Base-by-base conservation (phyloP, 225 moss, liverwort and hornwort species). In the Anthoceros angustus region DNA sequence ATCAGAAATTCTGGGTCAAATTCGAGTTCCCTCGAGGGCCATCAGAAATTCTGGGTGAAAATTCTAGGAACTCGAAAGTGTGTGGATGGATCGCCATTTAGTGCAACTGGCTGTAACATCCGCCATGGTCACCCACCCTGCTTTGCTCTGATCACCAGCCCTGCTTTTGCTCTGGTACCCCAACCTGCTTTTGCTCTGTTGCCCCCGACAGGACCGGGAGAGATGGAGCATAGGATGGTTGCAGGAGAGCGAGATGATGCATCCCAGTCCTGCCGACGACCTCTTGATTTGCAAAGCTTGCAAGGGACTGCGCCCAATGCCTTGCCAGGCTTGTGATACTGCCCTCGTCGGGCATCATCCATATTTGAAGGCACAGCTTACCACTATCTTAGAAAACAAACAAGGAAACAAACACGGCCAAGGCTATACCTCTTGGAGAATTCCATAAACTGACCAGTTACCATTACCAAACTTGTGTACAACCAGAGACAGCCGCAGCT, bases 181-280 rank as follows among this genome's bases (percentile, higher is more conserved):
- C n/a, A n/a, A n/a, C n/a, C n/a, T n/a, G n/a, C n/a, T n/a, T n/a
- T n/a, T n/a, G 46, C 25, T 40, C 41, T 61, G 42, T 23, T 21
- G 18, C 21, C 25, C 40, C 50, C 40, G 63, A 25, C 80, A 94
- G 93, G 93, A 90, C 11, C 77, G 93, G 76, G 87, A 90, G 64
- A 80, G 86, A 61, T 94, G 93, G 93, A 87, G 90, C 70, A 86
- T 90, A 76, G 90, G 87, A 41, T 94, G 93, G 93, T 90, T 87
- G 7, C 90, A 90, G 70, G 87, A 82, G 73, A 71, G 71, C 39
- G 86, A 94, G 40, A 83, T 90, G 25, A 43, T 87, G 23, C 79
- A 77, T 15, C 80, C 83, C 7, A 72, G 77, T 68, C 78, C 74
- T 7, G 79, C 74, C 10, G 74, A 73, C 12, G 69, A 73, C n/a